Base-by-base conservation (phyloP, 345 rosid species). In the Acer yangbiense region DNA sequence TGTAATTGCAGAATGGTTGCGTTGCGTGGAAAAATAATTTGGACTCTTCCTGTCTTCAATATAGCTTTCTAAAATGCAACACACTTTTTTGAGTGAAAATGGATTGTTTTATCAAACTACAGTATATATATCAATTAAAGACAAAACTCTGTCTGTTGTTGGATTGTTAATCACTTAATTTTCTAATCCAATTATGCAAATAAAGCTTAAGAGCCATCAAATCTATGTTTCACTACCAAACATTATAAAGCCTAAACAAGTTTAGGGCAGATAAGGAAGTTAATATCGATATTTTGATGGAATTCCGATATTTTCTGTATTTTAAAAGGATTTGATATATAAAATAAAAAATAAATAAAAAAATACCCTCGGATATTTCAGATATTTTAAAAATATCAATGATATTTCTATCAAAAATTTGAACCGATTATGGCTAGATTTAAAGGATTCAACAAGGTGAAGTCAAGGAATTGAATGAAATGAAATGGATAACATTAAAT, bases 11-110 rank as follows among this genome's bases (percentile, higher is more conserved):
- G 55, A 50, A 3, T 50, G 6, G 5, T 27, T 16, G 39, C 58
- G 5, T 27, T 16, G 39, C 72, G 65, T 57, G 32, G 32, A 58
- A 72, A 72, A 72, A 12, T 39, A 43, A n/a, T 60, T 60, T 72
- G 76, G 52, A 60, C 12, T 60, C 58, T 39, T 72, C 66, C 67
- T 72, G 76, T 54, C 58, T 12, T 50, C 13, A 43, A 50, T 13
- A 50, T 3, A 32, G 35, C 62, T 57, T 57, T 18, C 9, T 57
- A 57, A 17, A 57, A 57, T 57, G 62, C 62, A 18, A 1, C 3
- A 57, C 62, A 57, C 62, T 35, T 35, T 18, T 57, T 50, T 2
- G 10, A 50, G 55, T 50, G 58, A 14, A 54, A 54, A 54, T 60
- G 12, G 46, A 20, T 63, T 46, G 17, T 63, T 64, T 29, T 27